Percentiles rank a stretch among this genome's conserved stretches.
Conservation (phyloP, 768 basidiomycete genomes). For the Nidularia pulvinata region DNA sequence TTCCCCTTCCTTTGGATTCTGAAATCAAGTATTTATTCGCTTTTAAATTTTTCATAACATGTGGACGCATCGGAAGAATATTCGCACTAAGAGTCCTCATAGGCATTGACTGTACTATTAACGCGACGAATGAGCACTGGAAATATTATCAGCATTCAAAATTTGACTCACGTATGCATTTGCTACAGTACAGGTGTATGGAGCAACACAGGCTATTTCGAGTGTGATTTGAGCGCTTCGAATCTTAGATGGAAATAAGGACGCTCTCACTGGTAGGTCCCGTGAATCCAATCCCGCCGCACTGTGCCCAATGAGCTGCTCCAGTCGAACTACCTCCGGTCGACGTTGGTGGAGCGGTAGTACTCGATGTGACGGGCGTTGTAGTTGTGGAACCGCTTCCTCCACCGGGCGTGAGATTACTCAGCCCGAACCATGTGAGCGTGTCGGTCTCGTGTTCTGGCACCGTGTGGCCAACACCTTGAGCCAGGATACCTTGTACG, state of each 20-base stretch:
- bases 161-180: background rate
- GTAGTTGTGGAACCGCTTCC: background rate
- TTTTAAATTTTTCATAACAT: too few relatives aligned
- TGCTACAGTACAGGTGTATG: conserved; percentile 10
- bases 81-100: too few relatives aligned
- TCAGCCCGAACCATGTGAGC: conserved; percentile 47
- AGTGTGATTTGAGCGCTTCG: background rate
- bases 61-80: too few relatives aligned
- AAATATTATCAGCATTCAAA: background rate
- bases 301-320: conserved; percentile 20
- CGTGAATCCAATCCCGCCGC: conserved; percentile 13
- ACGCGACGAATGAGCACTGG: background rate
- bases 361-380: conserved; percentile 4
- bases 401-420: conserved; percentile 9
- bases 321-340: conserved; percentile 11
- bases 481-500: conserved; percentile 45
- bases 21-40: too few relatives aligned
- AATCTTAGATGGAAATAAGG: background rate
- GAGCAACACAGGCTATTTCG: conserved; percentile 9
- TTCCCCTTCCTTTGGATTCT: too few relatives aligned
- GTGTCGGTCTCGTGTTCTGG: conserved; percentile 47
- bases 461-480: conserved; percentile 51
- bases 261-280: conserved; percentile 10
- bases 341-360: conserved; percentile 8
- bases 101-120: conserved; percentile 10